A percentile compares a stretch with the other conserved stretches of the same genome.
These are phyloP conservation scores for Solanum hybrid DNA, from an alignment of 305 asterid genomes.

Conservation along the genomic window DNA sequence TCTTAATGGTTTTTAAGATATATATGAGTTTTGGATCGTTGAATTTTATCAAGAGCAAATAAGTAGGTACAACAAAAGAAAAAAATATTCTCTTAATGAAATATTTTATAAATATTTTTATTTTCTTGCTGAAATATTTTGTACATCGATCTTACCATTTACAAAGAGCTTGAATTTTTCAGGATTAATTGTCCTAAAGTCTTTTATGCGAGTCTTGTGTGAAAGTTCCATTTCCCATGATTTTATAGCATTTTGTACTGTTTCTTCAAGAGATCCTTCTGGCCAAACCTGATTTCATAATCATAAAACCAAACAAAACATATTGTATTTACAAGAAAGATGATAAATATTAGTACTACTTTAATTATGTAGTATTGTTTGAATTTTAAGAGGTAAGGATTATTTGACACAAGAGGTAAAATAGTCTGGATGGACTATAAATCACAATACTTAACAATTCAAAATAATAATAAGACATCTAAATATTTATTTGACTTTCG, in stretches of 20 bases:
- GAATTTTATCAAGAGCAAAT: neutral
- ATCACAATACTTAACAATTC: neutral
- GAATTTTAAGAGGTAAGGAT: neutral
- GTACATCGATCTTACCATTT: constrained; percentile 39
- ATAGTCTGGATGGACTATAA: neutral
- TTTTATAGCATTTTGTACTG: constrained; percentile 77
- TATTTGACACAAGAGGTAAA: neutral
- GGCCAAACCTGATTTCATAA: constrained; percentile 48
- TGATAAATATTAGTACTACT: neutral
- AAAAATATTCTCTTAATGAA: neutral
- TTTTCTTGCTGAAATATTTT: neutral
- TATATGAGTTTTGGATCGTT: neutral
- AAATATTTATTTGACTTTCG: neutral
- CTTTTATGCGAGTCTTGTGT: constrained; percentile 63
- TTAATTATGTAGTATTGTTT: neutral
- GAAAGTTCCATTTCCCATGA: constrained; percentile 96
- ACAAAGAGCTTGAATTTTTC: constrained; percentile 71
- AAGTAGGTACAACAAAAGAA: neutral
- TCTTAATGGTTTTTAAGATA: neutral
- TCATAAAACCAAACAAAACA: neutral
- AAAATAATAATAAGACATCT: neutral
- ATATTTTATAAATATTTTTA: too few relatives aligned
- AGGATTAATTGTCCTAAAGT: constrained; percentile 65
- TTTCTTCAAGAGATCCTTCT: constrained; percentile 74
- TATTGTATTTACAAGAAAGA: neutral